Evolutionary conservation across 805 yeast species (phyloP), one percentile per base, ranked within the genome.

Genomic region (Nakazawaea holstii): DNA sequence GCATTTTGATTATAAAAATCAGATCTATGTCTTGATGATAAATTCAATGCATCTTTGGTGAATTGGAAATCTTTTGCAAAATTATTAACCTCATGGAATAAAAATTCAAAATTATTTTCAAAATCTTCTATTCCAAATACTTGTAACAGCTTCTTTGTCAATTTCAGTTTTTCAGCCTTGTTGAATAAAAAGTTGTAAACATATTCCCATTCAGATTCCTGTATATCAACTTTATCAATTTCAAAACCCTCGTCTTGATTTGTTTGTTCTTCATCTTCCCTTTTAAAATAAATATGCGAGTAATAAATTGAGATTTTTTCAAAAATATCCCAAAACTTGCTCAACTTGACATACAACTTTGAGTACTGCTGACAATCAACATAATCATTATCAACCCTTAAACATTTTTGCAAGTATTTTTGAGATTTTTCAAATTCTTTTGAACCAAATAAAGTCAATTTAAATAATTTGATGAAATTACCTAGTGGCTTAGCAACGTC

Each of bases 351-450:
- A 48, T 67, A 67, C n/a, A 80, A 61, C 54, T 82, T 77, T 9
- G 87, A 76, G 29, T 74, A 57, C 14, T 59, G 65, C 29, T 81
- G 79, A 62, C 96, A 89, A 2, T 64, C 66, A 27, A 66, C 66
- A 53, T 74, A 76, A 52, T 88, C 97, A 62, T 88, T 86, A 62
- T 92, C 92, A 39, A 79, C 73, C 46, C 85, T 80, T 42, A 92
- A 67, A 60, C 97, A 90, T 52, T 76, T 80, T 54, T 64, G 64
- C 35, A 62, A 35, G 28, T 51, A 44, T 42, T 56, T 58, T 15
- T 38, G 52, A 31, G 41, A 50, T 17, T 43, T 48, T 11, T 28
- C 20, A 14, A 49, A 57, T 17, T 45, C 40, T 2, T 58, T 50
- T 30, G 53, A 50, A 1, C 60, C 67, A 48, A 65, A 63, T 35